Evolutionary conservation across 352 stramenopile species (phyloP), one percentile per base, ranked within the genome.

Genomic region (Pythium plurisporium): DNA sequence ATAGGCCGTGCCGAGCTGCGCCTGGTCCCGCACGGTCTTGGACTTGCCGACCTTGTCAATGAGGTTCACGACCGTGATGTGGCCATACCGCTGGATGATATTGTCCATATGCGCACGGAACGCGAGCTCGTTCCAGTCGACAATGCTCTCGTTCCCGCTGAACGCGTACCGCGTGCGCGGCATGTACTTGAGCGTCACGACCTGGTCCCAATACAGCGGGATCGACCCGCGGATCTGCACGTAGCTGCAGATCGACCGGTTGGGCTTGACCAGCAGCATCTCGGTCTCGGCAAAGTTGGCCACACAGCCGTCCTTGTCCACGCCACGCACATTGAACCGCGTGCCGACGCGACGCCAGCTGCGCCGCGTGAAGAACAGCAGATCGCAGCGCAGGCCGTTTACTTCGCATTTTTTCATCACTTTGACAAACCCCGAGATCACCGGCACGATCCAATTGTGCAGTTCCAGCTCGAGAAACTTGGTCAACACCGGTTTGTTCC

Each of bases 271-370:
- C 55, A 94, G 65, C 52, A 98, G 74, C 77, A 98, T 92, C 70
- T 98, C 95, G 5, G 89, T 97, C 79, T 98, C 95, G 19, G 86
- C 90, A 73, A 96, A 98, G 71, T 98, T 98, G 30, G 95, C 93
- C 9, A 94, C 88, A 40, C 77, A 73, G 31, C 92, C 93, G 34
- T 88, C 73, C 34, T 79, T 86, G 78, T 98, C 91, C 15, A 94
- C 76, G 50, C 95, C 95, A 41, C 95, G 82, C 57, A 88, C 78
- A 52, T 94, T 98, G 71, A 98, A 98, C 36, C 95, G 84, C 62
- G 95, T 83, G 40, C 95, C 69, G 34, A 96, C 74, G 60, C 93
- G 86, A 43, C 86, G 86, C 52, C 69, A 82, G 54, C 78, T 84
- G 45, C 86, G 69, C 0, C 79, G 70, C 40, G 78, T 86, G 60